These are phyloP conservation scores for Metarhizium rileyi DNA, from an alignment of 2,329 filamentous ascomycete species.

Conservation along the genomic window DNA sequence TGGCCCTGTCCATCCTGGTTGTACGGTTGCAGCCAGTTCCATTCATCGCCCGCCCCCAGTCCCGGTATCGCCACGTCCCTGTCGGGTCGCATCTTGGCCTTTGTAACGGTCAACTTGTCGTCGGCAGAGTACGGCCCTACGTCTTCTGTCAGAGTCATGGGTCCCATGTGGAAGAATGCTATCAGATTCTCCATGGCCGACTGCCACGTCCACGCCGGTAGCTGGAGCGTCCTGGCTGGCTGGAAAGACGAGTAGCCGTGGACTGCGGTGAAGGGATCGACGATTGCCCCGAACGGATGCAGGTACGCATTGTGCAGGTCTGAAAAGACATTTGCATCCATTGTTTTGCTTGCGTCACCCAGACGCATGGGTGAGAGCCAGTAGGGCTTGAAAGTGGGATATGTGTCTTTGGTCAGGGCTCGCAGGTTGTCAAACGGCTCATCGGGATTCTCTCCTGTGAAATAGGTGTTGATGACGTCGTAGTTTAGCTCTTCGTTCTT, in stretches of 20 bases:
- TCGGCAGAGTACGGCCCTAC: not conserved
- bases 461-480: constrained; percentile 18
- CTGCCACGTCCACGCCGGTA: constrained; percentile 29
- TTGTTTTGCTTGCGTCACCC: not conserved
- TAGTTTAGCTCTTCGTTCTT: constrained; percentile 12
- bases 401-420: constrained; percentile 7
- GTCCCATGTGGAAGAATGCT: constrained; percentile 30
- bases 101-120: not conserved
- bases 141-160: constrained; percentile 13
- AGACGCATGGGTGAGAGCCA: constrained; percentile 11
- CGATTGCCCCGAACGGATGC: constrained; percentile 19
- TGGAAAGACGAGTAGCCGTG: constrained; percentile 25
- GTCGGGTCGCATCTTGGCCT: not conserved
- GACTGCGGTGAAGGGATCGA: constrained; percentile 29
- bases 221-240: constrained; percentile 16
- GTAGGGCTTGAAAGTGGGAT: constrained; percentile 18
- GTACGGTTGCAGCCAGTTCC: constrained; percentile 7
- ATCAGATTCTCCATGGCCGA: constrained; percentile 26
- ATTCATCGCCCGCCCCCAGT: constrained; percentile 2
- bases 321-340: not conserved
- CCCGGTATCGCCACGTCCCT: not conserved
- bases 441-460: constrained; percentile 2
- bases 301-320: constrained; percentile 9
- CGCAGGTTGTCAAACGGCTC: constrained; percentile 6
- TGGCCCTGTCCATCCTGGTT: not conserved